Evolutionary conservation across 2,329 filamentous ascomycete genomes (phyloP).

Genomic region (Fusarium sp.): DNA sequence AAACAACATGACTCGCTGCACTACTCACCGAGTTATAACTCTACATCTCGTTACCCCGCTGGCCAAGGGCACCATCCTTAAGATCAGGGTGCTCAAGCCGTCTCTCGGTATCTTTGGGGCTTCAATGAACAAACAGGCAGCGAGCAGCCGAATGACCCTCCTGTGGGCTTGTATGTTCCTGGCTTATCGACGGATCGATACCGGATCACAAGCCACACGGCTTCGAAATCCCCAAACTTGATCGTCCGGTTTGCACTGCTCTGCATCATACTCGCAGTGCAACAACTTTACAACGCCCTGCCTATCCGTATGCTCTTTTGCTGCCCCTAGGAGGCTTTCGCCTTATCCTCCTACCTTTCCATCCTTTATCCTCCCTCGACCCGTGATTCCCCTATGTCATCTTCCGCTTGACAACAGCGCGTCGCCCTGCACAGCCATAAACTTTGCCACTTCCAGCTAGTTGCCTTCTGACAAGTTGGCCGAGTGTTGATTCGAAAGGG

Average conservation of each 20-base stretch:
- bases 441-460: neutral
- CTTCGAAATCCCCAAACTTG: neutral
- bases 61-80: neutral
- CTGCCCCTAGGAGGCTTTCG: neutral
- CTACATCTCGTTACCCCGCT: fast-evolving
- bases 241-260: neutral
- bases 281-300: neutral
- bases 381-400: neutral
- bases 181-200: neutral
- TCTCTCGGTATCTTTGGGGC: neutral
- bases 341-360: neutral
- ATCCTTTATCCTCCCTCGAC: too few relatives aligned
- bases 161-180: neutral
- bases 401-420: too few relatives aligned
- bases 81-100: neutral
- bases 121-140: neutral
- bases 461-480: neutral
- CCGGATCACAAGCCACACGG: neutral
- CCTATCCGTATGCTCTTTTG: neutral
- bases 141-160: neutral
- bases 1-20: neutral
- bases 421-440: neutral
- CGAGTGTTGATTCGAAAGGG: neutral
- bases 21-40: neutral
- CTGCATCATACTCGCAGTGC: neutral